Evolutionary conservation across 495 filamentous ascomycete genomes (phyloP), one percentile per base, ranked within the genome.

Genomic region (Talaromyces wortmannii): DNA sequence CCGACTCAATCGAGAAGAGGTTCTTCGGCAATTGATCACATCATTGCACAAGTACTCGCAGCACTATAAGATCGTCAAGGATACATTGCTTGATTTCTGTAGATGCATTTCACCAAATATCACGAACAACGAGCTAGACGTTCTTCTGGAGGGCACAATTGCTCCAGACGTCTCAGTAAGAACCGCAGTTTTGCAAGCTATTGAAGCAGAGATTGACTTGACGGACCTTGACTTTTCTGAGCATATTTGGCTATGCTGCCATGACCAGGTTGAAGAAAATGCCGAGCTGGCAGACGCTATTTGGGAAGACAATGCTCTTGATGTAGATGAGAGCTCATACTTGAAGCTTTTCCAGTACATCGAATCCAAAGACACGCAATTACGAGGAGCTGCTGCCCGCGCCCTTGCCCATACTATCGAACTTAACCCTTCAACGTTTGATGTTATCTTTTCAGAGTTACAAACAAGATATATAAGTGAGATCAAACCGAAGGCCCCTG

Each of bases 31-130:
- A 1, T 71, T 97, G 23, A 84, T 96, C 31, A 74, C 71, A 5
- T 85, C 89, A 3, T 95, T 97, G 89, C 90, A 95, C 61, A 79
- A 76, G 59, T 97, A 92, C 66, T 87, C 82, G 44, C 89, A 95
- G 53, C 95, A 97, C 67, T 96, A 96, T 72, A 95, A 94, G 68
- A 70, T 90, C 36, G 82, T 96, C 67, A 96, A 95, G 66, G 95
- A 97, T 67, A 95, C 89, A 58, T 77, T 98, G 47, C 75, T 83
- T 30, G 90, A 96, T 67, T 79, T 94, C 63, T 87, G 88, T 59
- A 82, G 90, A 52, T 90, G 83, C 53, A 78, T 96, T 49, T 83
- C 90, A 0, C 78, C 83, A 2, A 92, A 88, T 49, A 90, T 96
- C 50, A 83, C 61, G 55, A 56, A 74, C 16, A 64, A 76, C 6